Conservation (phyloP, 2,329 filamentous ascomycete species). For the Penicillium palitans region DNA sequence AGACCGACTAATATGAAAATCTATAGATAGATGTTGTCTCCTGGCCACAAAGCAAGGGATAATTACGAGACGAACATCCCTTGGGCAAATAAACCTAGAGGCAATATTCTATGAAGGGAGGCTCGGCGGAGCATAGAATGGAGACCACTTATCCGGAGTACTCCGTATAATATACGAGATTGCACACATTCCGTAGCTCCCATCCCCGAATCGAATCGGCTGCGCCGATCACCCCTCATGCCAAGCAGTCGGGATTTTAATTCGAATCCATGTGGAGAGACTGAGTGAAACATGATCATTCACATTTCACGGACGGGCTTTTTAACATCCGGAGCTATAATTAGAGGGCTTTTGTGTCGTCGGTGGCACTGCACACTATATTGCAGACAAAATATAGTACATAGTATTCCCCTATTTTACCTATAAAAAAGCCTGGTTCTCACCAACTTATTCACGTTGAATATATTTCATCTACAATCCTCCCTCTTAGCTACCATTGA, state of each 20-base stretch:
- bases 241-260: constrained; percentile 16
- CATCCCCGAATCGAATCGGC: constrained; percentile 4
- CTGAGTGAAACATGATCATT: constrained; percentile 24
- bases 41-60: not conserved
- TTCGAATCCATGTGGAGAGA: constrained; percentile 17
- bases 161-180: not conserved
- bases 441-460: not conserved
- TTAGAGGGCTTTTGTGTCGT: constrained; percentile 2
- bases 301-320: constrained; percentile 1
- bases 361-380: not conserved
- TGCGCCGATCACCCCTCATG: constrained; percentile 5
- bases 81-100: not conserved
- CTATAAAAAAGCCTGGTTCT: not conserved
- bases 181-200: not conserved
- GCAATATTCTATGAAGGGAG: not conserved
- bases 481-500: not conserved
- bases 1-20: not conserved
- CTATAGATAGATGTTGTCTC: not conserved
- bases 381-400: not conserved
- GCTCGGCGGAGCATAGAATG: not conserved
- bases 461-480: not conserved
- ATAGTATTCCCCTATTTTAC: not conserved
- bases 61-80: not conserved
- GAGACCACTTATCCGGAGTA: not conserved
- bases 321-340: constrained; percentile 5